Base-by-base conservation (phyloP, 1,284 basidiomycete species). In the Sphaerobolus stellatus region DNA sequence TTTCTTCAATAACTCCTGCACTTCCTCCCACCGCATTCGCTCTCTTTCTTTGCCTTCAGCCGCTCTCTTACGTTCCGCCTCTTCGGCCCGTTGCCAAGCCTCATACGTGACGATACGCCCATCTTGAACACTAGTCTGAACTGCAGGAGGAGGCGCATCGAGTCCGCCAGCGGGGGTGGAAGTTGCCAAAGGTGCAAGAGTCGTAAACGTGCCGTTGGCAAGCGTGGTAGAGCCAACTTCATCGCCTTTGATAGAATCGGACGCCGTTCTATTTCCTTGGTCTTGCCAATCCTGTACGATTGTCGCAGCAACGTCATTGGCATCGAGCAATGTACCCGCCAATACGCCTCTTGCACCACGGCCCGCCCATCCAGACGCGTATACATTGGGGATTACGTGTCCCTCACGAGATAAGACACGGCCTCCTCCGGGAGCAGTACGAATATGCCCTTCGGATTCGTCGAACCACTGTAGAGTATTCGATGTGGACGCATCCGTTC, bases 321-420 rank as follows among this genome's bases (percentile, higher is more conserved):
- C 92, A 68, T 98, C 84, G 70, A 93, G 84, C 94, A 99, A 95
- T 24, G 97, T 98, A 16, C 87, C 81, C 0, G 93, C 95, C 45
- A 99, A 82, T 13, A 99, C 94, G 5, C 97, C 96, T 44, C 85
- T 86, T 0, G 96, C 94, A 22, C 96, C 97, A 11, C 84, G 84
- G 0, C 94, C 90, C 0, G 93, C 88, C 97, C 97, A 99, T 2
- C 96, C 96, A 1, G 92, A 88, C 2, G 92, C 88, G 67, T 98
- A 98, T n/a, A 93, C 77, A 34, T 88, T 87, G 25, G 77, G 77
- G 2, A 80, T 59, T 66, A 66, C 72, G 20, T 59, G 68, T 6
- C 75, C 82, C 18, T 63, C 66, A 22, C 68, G 62, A 7, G 73
- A 75, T 56, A 82, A 63, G n/a, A 90, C 73, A 20, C 83, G 77